Percentiles rank a stretch among this genome's conserved stretches.
Evolutionary conservation across 805 yeast species (phyloP).

Genomic region (Candida verbasci): DNA sequence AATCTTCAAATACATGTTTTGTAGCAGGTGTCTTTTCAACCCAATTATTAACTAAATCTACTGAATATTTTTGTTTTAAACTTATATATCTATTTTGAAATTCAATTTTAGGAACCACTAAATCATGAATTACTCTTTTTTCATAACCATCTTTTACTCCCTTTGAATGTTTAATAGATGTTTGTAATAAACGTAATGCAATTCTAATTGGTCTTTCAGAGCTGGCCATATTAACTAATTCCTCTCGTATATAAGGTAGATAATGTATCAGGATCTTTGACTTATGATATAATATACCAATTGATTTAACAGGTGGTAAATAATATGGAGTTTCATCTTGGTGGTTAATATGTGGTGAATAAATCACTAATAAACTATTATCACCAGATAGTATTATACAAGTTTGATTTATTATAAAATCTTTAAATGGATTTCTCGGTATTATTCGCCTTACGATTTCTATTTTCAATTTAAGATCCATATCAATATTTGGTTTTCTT

Average conservation of each 20-base stretch:
- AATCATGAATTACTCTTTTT: slow-evolving; percentile 84
- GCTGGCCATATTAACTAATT: slow-evolving; percentile 31
- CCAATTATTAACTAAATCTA: slow-evolving; percentile 74
- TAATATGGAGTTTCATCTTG: slow-evolving; percentile 75
- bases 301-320: slow-evolving; percentile 78
- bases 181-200: slow-evolving; percentile 72
- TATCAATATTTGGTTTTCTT: slow-evolving; percentile 20
- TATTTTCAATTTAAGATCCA: too few species aligned
- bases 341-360: slow-evolving; percentile 67
- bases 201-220: slow-evolving; percentile 71
- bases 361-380: slow-evolving; percentile 54
- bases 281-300: slow-evolving; percentile 58
- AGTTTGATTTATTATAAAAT: slow-evolving; percentile 78
- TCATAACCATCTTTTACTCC: slow-evolving; percentile 84
- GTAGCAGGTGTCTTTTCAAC: slow-evolving; percentile 91
- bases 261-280: slow-evolving; percentile 67
- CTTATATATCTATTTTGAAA: slow-evolving; percentile 81
- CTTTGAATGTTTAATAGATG: slow-evolving; percentile 76
- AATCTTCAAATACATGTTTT: slow-evolving; percentile 94
- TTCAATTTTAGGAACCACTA: slow-evolving; percentile 72
- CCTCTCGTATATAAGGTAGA: slow-evolving; percentile 47
- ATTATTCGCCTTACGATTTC: slow-evolving; percentile 77
- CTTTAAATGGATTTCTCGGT: slow-evolving; percentile 90
- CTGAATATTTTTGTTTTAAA: slow-evolving; percentile 79
- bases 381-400: slow-evolving; percentile 49